phyloP scores from a whole-genome alignment of 306 rosid genomes.

The Quercus parvula region DNA sequence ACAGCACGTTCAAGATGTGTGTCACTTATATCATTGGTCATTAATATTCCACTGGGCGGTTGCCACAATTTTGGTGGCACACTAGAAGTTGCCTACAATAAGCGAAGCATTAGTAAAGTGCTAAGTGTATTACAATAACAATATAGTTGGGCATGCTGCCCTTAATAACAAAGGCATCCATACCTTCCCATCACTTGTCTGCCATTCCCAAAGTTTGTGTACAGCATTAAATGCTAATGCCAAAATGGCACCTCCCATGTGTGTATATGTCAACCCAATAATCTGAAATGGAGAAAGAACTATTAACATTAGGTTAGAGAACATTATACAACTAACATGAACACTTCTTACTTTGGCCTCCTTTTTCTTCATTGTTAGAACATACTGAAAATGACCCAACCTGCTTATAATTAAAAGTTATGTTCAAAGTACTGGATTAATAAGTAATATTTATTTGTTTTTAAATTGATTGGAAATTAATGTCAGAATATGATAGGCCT shows the following conservation, averaged over 20 bases:
- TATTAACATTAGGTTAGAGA: not conserved
- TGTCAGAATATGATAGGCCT: not conserved
- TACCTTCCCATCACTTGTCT: constrained; percentile 88
- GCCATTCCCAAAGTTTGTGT: constrained; percentile 99
- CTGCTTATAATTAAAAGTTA: not conserved
- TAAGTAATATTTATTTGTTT: no score
- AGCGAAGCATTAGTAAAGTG: constrained; percentile 23
- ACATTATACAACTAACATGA: not conserved
- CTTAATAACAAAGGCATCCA: not conserved
- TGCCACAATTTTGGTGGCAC: constrained; percentile 83
- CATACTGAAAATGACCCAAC: not conserved
- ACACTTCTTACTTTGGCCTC: not conserved
- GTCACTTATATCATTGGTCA: constrained; percentile 91
- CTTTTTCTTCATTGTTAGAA: not conserved
- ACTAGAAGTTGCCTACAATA: constrained; percentile 67
- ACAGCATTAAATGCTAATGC: constrained; percentile 96
- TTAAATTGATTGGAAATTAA: not conserved
- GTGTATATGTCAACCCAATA: constrained; percentile 85
- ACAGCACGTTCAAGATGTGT: constrained; percentile 87
- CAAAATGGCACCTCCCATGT: constrained; percentile 76
- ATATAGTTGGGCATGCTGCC: constrained; percentile 21
- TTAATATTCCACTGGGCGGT: constrained; percentile 90
- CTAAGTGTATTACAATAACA: constrained; percentile 19
- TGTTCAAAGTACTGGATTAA: no score
- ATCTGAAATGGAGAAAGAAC: constrained; percentile 49